Conservation (phyloP, 805 yeast genomes). For the Pichia rugopelliculosa region DNA sequence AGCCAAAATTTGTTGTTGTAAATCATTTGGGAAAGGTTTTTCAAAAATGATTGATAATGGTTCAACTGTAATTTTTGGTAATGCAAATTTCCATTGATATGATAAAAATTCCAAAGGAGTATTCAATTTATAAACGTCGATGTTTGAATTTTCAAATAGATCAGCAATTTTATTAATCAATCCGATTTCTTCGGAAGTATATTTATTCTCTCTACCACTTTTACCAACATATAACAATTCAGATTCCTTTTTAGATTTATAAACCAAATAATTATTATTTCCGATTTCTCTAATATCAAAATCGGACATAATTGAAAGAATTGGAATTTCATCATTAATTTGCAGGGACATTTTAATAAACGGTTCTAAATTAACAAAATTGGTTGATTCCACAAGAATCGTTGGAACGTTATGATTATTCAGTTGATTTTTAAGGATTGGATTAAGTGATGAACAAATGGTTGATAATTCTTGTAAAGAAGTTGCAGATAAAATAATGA, state of each 20-base stretch:
- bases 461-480: conserved; percentile 47
- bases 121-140: conserved; percentile 42
- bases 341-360: conserved; percentile 39
- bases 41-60: conserved; percentile 73
- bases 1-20: conserved; percentile 65
- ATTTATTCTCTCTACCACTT: conserved; percentile 36
- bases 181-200: conserved; percentile 35
- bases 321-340: conserved; percentile 28
- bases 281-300: conserved; percentile 42
- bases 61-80: conserved; percentile 71
- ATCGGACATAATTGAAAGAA: conserved; percentile 56
- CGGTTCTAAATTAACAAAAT: conserved; percentile 66
- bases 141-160: conserved; percentile 32
- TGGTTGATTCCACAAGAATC: conserved; percentile 60
- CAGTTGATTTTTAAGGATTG: conserved; percentile 27
- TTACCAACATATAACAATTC: conserved; percentile 40
- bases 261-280: conserved; percentile 28
- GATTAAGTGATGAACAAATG: conserved; percentile 31
- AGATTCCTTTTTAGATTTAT: conserved; percentile 33
- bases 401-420: conserved; percentile 34
- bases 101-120: conserved; percentile 53
- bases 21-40: conserved; percentile 49
- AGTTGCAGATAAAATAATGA: conserved; percentile 38
- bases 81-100: conserved; percentile 80
- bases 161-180: conserved; percentile 31